Percentiles rank a stretch among this genome's conserved stretches.
These are phyloP conservation scores for Pestalotiopsis sp. DNA, from an alignment of 2,329 filamentous ascomycete genomes.

Conservation along the genomic window DNA sequence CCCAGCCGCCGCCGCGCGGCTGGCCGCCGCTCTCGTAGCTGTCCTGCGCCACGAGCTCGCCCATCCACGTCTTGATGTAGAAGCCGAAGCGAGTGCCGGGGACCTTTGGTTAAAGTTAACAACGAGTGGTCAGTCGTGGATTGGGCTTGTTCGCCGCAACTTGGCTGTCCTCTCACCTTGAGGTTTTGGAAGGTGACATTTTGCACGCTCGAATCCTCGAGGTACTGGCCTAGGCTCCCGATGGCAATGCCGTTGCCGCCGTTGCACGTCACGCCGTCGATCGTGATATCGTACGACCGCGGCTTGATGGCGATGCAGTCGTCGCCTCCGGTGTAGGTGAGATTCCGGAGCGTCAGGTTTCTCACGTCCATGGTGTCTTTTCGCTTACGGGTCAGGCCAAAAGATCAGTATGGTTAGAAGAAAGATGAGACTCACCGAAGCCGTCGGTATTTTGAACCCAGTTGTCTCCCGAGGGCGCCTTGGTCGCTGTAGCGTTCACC, in stretches of 20 bases:
- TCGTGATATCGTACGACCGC: slow-evolving; percentile 51
- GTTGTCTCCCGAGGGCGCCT: slow-evolving; percentile 52
- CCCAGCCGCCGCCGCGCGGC: slow-evolving; percentile 56
- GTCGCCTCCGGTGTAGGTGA: slow-evolving; percentile 58
- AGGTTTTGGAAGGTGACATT: slow-evolving; percentile 52
- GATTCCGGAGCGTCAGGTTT: slow-evolving; percentile 51
- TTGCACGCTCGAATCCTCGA: slow-evolving; percentile 53
- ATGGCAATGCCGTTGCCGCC: slow-evolving; percentile 60
- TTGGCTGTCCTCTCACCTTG: slow-evolving; percentile 40
- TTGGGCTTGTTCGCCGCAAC: background rate
- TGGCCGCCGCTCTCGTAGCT: slow-evolving; percentile 50
- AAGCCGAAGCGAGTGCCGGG: slow-evolving; percentile 25
- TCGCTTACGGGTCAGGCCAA: background rate
- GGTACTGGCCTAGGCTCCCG: slow-evolving; percentile 57
- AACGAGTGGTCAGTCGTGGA: background rate
- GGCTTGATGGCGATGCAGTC: slow-evolving; percentile 62
- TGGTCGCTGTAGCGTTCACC: slow-evolving; percentile 50
- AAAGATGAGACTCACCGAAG: slow-evolving; percentile 35
- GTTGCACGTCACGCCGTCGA: slow-evolving; percentile 47
- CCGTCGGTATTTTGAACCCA: slow-evolving; percentile 63
- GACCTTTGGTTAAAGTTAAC: background rate
- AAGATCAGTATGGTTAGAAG: background rate
- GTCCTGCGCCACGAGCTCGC: slow-evolving; percentile 45
- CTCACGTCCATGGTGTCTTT: slow-evolving; percentile 54
- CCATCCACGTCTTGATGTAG: slow-evolving; percentile 61